These are phyloP conservation scores for Colletotrichum chlorophyti DNA, from an alignment of 2,329 filamentous ascomycete genomes.

Conservation along the genomic window DNA sequence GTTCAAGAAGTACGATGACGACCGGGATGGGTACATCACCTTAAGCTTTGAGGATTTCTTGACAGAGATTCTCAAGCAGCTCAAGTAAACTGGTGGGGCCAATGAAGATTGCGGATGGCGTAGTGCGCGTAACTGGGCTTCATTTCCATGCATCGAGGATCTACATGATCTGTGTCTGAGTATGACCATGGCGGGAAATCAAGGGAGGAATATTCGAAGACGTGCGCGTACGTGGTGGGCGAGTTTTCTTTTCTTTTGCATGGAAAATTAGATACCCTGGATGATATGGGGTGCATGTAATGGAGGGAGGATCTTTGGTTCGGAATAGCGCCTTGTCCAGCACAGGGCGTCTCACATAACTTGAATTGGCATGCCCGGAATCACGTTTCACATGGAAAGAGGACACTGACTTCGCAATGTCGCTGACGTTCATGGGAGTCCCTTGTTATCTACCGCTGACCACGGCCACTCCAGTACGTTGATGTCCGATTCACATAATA, in stretches of 20 bases:
- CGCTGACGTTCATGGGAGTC: no score
- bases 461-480: no score
- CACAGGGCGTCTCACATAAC: slow-evolving; percentile 10
- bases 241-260: slow-evolving; percentile 4
- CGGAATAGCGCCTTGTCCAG: not conserved
- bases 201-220: not conserved
- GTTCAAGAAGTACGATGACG: slow-evolving; percentile 98
- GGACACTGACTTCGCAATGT: no score
- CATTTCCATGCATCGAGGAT: not conserved
- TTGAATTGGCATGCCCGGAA: not conserved
- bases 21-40: slow-evolving; percentile 91
- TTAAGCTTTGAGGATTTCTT: slow-evolving; percentile 84
- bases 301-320: slow-evolving; percentile 1
- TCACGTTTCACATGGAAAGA: not conserved
- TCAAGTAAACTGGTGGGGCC: slow-evolving; percentile 50
- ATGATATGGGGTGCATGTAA: slow-evolving; percentile 16
- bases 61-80: slow-evolving; percentile 69
- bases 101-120: not conserved
- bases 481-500: no score
- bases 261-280: slow-evolving; percentile 26
- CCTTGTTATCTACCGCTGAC: no score
- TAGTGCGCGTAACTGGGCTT: not conserved
- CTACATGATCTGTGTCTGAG: not conserved
- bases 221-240: not conserved
- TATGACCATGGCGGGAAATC: no score